Conservation (phyloP, 2,329 filamentous ascomycete species). For the Ceratocystis cubensis region DNA sequence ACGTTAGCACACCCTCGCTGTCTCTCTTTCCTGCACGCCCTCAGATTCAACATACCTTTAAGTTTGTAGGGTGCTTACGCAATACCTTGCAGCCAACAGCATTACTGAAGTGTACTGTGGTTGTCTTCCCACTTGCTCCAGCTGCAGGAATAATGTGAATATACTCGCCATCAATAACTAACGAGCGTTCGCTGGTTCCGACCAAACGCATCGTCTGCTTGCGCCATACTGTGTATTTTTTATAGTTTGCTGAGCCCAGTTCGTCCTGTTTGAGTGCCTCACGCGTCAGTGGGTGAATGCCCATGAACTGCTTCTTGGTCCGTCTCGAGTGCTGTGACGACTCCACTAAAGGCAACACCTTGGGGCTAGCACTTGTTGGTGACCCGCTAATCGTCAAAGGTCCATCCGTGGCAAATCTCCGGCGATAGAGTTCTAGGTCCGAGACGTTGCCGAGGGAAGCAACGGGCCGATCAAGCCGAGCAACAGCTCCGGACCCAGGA, state of each 20-base stretch:
- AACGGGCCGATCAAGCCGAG: constrained; percentile 64
- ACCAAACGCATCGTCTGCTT: constrained; percentile 75
- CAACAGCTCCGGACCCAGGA: constrained; percentile 59
- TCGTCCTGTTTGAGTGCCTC: constrained; percentile 49
- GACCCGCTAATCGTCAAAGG: constrained; percentile 56
- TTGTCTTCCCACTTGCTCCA: constrained; percentile 54
- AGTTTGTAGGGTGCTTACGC: constrained; percentile 66
- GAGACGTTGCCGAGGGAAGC: constrained; percentile 63
- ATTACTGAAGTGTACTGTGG: constrained; percentile 69
- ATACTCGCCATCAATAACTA: constrained; percentile 75
- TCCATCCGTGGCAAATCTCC: constrained; percentile 63
- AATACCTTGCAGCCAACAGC: constrained; percentile 73
- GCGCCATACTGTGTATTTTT: constrained; percentile 67
- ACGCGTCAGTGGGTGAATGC: constrained; percentile 54
- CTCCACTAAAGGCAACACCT: constrained; percentile 41
- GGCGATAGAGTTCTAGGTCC: constrained; percentile 62
- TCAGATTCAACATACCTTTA: constrained; percentile 45
- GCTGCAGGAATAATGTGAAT: constrained; percentile 69
- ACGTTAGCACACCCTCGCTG: background rate
- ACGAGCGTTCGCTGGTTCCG: constrained; percentile 58
- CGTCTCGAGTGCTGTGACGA: constrained; percentile 29
- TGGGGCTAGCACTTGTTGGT: constrained; percentile 57
- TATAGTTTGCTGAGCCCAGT: constrained; percentile 48
- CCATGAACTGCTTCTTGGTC: constrained; percentile 32
- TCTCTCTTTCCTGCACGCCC: background rate